Evolutionary conservation across 805 yeast genomes (phyloP).

Genomic region (Candida silvicultrix): DNA sequence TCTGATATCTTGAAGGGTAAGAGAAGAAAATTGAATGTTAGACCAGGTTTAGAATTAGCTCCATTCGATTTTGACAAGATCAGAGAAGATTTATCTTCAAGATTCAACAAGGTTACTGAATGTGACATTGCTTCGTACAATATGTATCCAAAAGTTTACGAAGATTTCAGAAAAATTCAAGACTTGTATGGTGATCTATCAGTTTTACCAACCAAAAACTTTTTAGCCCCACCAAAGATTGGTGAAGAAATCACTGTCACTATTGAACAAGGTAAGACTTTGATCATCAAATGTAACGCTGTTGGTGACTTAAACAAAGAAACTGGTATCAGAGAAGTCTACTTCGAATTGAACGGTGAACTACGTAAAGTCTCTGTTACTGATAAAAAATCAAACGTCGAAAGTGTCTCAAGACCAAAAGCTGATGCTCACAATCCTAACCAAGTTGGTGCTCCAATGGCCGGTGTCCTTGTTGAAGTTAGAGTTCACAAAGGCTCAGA

Average conservation of each 20-base stretch:
- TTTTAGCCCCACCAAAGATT: slow-evolving; percentile 80
- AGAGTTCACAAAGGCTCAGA: slow-evolving; percentile 82
- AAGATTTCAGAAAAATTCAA: slow-evolving; percentile 66
- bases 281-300: slow-evolving; percentile 88
- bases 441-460: slow-evolving; percentile 98
- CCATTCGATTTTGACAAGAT: slow-evolving; percentile 77
- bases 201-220: slow-evolving; percentile 87
- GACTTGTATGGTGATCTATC: slow-evolving; percentile 89
- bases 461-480: slow-evolving; percentile 95
- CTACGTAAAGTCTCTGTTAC: slow-evolving; percentile 90
- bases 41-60: slow-evolving; percentile 89
- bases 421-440: slow-evolving; percentile 83
- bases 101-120: slow-evolving; percentile 79
- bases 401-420: slow-evolving; percentile 80
- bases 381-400: slow-evolving; percentile 83
- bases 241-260: slow-evolving; percentile 87
- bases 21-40: slow-evolving; percentile 79
- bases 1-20: slow-evolving; percentile 84
- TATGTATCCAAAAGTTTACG: slow-evolving; percentile 98
- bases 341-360: slow-evolving; percentile 98
- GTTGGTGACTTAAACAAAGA: slow-evolving; percentile 80
- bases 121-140: slow-evolving; percentile 90
- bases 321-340: slow-evolving; percentile 92
- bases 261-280: slow-evolving; percentile 91
- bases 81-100: slow-evolving; percentile 63